A percentile compares a stretch with the other conserved stretches of the same genome.
Conservation (phyloP, 192 early-diverging fungal species). For the Obelidium mucronatum region DNA sequence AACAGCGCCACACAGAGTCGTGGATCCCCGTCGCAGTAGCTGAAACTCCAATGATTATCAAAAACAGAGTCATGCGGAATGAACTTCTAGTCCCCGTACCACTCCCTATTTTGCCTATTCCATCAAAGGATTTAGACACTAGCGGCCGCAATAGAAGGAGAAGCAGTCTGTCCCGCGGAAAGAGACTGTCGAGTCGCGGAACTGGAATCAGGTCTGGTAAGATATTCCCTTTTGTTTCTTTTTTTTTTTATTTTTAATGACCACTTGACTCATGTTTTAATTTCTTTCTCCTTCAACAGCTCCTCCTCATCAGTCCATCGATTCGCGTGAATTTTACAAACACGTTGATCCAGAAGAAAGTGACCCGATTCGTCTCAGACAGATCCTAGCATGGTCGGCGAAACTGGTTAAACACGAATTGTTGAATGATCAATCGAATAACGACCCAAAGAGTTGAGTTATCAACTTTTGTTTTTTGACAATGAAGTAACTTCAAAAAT, state of each 20-base stretch:
- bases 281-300: constrained; percentile 37
- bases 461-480: not conserved
- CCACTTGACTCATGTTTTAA: not conserved
- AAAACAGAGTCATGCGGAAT: constrained; percentile 40
- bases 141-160: constrained; percentile 29
- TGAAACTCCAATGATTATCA: constrained; percentile 49
- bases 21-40: constrained; percentile 7
- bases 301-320: constrained; percentile 66
- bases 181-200: constrained; percentile 12
- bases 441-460: constrained; percentile 4
- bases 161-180: constrained; percentile 46
- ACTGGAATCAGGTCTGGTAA: constrained; percentile 10
- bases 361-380: constrained; percentile 69
- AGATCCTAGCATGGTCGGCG: constrained; percentile 75
- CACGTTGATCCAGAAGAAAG: constrained; percentile 72
- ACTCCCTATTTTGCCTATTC: not conserved
- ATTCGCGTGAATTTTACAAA: constrained; percentile 64
- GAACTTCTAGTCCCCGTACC: not conserved
- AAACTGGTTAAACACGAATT: constrained; percentile 41
- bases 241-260: not conserved
- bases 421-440: not conserved
- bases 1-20: constrained; percentile 10
- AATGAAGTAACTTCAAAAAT: not conserved
- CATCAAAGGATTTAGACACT: not conserved
- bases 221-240: too few species aligned